These are phyloP conservation scores for Gastrodia elata DNA, from an alignment of 106 monocot species.

Conservation along the genomic window DNA sequence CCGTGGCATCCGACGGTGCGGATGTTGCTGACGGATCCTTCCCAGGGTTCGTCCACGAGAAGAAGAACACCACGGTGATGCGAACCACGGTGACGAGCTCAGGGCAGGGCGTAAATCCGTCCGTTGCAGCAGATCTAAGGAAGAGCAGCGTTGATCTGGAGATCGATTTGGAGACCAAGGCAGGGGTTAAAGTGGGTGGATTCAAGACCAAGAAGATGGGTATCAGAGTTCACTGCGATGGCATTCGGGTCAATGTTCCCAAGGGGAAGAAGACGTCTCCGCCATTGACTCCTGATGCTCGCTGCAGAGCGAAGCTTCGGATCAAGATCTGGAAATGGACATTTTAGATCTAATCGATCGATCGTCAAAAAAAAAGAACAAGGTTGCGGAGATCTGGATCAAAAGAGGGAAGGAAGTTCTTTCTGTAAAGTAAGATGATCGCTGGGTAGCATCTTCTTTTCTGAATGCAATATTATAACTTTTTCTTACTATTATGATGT, in stretches of 20 bases:
- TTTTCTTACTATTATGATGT: not conserved
- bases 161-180: constrained; percentile 50
- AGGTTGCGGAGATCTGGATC: constrained; percentile 2
- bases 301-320: constrained; percentile 51
- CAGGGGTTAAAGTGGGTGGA: constrained; percentile 33
- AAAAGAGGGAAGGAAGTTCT: not conserved
- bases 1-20: constrained; percentile 19
- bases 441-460: not conserved
- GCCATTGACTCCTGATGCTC: constrained; percentile 13
- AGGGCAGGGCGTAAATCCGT: constrained; percentile 10
- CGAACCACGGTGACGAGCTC: constrained; percentile 12
- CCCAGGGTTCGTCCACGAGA: constrained; percentile 24
- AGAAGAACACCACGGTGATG: constrained; percentile 27
- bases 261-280: constrained; percentile 22
- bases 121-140: constrained; percentile 26
- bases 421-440: constrained; percentile 5
- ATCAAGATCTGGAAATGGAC: constrained; percentile 84
- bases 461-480: not conserved
- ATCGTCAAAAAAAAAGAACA: not conserved
- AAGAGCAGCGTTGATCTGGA: constrained; percentile 25
- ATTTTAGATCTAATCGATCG: constrained; percentile 18
- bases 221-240: constrained; percentile 35
- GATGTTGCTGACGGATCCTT: constrained; percentile 22
- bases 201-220: constrained; percentile 42
- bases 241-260: constrained; percentile 22